Conservation (phyloP, 257 asterid genomes). For the Avicennia marina region DNA sequence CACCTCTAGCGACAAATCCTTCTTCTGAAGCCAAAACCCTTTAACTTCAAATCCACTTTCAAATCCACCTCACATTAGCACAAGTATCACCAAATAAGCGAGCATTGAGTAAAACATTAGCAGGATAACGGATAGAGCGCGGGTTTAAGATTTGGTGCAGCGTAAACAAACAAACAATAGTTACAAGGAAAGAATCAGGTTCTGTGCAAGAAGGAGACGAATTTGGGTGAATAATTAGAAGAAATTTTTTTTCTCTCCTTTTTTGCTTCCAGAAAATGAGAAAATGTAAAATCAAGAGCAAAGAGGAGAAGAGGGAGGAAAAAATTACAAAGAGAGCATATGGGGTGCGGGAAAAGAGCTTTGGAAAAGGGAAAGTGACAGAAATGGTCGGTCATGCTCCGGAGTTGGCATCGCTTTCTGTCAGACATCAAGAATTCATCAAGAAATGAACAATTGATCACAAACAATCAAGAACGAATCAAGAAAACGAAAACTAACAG, state of each 20-base stretch:
- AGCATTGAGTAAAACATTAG: conserved; percentile 23
- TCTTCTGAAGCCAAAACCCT: conserved; percentile 13
- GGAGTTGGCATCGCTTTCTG: no score
- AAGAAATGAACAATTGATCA: no score
- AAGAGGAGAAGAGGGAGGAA: conserved; percentile 32
- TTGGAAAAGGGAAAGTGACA: conserved; percentile 58
- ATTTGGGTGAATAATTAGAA: conserved; percentile 10
- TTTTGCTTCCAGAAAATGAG: no score
- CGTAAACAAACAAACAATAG: conserved; percentile 20
- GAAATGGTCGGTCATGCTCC: conserved; percentile 58
- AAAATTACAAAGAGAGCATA: conserved; percentile 36
- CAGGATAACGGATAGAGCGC: conserved; percentile 14
- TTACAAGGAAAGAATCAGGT: conserved; percentile 36
- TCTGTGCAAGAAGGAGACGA: conserved; percentile 9
- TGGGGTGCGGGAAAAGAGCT: conserved; percentile 46
- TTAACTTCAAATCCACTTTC: conserved; percentile 25
- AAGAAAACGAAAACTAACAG: no score
- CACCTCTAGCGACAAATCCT: conserved; percentile 53
- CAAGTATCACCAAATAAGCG: conserved; percentile 10
- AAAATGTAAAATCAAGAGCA: conserved; percentile 24
- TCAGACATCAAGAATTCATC: no score
- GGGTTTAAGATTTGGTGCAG: conserved; percentile 9
- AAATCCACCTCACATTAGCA: no score
- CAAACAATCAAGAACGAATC: no score
- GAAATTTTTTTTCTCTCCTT: neutral